Conservation (phyloP, 441 rosid species). For the Adansonia rubrostipa region DNA sequence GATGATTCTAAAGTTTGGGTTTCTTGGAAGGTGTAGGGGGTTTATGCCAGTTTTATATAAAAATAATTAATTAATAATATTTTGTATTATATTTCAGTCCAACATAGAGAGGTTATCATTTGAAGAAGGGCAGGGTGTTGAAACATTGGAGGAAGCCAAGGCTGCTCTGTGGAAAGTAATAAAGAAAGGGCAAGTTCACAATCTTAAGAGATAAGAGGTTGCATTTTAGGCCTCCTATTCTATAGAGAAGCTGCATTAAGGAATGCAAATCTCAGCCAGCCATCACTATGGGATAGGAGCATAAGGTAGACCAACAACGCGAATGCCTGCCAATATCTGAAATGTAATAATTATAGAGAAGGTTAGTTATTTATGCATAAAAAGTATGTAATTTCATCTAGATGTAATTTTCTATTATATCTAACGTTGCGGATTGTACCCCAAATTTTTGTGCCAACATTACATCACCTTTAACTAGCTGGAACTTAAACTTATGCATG, state of each 20-base stretch:
- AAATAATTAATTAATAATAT: not conserved
- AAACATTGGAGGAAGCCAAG: constrained; percentile 90
- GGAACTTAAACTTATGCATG: too few species aligned
- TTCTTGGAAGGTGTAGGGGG: not conserved
- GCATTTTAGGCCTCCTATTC: not conserved
- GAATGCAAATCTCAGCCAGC: too few species aligned
- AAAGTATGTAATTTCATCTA: not conserved
- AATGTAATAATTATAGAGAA: not conserved
- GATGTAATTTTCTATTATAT: not conserved
- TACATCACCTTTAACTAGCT: too few species aligned
- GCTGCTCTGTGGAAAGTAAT: constrained; percentile 75
- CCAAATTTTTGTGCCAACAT: not conserved
- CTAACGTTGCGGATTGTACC: not conserved
- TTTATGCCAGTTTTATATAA: not conserved
- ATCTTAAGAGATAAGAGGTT: constrained; percentile 46
- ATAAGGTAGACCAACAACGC: not conserved
- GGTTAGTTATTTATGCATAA: not conserved
- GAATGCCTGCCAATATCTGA: not conserved
- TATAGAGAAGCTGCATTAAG: too few species aligned
- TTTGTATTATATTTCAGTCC: constrained; percentile 49
- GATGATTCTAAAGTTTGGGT: not conserved
- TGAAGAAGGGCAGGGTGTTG: constrained; percentile 77
- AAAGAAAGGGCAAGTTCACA: constrained; percentile 60
- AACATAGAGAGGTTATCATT: constrained; percentile 86
- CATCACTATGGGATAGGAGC: too few species aligned